Conservation (phyloP, 331 rosid species). For the Stylosanthes scabra region DNA sequence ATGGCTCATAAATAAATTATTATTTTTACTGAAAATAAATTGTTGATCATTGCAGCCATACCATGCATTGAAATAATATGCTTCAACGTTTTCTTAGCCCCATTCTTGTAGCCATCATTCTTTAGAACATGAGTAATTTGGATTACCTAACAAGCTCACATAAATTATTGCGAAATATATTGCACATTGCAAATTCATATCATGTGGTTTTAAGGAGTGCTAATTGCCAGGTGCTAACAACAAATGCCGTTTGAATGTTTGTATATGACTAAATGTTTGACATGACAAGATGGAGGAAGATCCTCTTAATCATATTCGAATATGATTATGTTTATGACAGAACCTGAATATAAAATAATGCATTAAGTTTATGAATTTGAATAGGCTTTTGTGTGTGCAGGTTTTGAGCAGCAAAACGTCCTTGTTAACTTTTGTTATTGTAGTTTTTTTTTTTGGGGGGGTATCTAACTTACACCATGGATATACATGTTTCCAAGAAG, state of each 20-base stretch:
- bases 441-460: not conserved
- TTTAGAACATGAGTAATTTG: conserved; percentile 12
- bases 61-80: conserved; percentile 25
- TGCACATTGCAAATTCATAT: not conserved
- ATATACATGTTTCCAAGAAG: conserved; percentile 11
- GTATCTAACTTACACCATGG: conserved; percentile 16
- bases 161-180: conserved; percentile 13
- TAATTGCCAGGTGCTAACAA: not conserved
- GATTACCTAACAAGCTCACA: not conserved
- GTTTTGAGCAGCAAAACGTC: conserved; percentile 2
- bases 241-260: conserved; percentile 15
- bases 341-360: conserved; percentile 11
- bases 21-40: not conserved
- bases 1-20: conserved; percentile 16
- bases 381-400: not conserved
- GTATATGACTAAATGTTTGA: conserved; percentile 24
- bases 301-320: conserved; percentile 1
- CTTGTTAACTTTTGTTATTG: conserved; percentile 6
- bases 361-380: conserved; percentile 6
- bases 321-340: conserved; percentile 2
- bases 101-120: conserved; percentile 27
- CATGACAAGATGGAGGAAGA: not conserved
- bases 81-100: conserved; percentile 14
- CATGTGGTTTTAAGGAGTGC: conserved; percentile 6
- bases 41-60: conserved; percentile 4